These are phyloP conservation scores for Coniochaeta ligniaria DNA, from an alignment of 2,329 filamentous ascomycete genomes.

Conservation along the genomic window DNA sequence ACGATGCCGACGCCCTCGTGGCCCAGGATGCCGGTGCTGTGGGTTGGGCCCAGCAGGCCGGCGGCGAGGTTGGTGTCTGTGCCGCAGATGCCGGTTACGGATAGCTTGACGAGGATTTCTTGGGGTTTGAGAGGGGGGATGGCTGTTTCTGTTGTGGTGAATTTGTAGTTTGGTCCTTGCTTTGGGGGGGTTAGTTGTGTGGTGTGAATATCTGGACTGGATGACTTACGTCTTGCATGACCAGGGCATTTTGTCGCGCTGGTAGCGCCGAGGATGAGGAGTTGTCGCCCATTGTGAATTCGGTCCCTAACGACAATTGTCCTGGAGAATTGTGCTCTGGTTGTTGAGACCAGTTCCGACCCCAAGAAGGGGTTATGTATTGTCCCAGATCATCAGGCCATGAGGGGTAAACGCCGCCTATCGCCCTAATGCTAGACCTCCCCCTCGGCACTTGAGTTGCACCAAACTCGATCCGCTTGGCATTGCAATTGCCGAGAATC, in stretches of 20 bases:
- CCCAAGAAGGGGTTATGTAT: not conserved
- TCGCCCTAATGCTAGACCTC: not conserved
- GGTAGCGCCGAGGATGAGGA: not conserved
- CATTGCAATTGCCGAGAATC: not conserved
- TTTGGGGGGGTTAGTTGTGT: not conserved
- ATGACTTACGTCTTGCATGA: not conserved
- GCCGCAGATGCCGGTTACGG: slow-evolving; percentile 28
- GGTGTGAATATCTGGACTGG: not conserved
- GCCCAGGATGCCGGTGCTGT: slow-evolving; percentile 25
- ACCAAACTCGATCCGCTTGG: not conserved
- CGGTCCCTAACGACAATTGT: not conserved
- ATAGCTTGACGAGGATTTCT: slow-evolving; percentile 26
- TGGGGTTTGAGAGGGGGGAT: slow-evolving; percentile 19
- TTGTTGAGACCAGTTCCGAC: not conserved
- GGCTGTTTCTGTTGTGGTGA: slow-evolving; percentile 5
- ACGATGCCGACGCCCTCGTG: slow-evolving; percentile 37
- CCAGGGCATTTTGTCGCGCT: not conserved
- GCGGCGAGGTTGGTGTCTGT: slow-evolving; percentile 29
- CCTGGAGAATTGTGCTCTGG: not conserved
- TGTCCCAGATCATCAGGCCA: not conserved
- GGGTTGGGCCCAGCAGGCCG: slow-evolving; percentile 25
- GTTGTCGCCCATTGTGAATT: not conserved
- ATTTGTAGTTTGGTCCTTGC: not conserved
- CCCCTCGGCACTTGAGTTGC: not conserved
- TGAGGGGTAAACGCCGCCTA: not conserved